Conservation (phyloP, 371 early-diverging fungal genomes). For the Thermomucor indicae-seudaticae region DNA sequence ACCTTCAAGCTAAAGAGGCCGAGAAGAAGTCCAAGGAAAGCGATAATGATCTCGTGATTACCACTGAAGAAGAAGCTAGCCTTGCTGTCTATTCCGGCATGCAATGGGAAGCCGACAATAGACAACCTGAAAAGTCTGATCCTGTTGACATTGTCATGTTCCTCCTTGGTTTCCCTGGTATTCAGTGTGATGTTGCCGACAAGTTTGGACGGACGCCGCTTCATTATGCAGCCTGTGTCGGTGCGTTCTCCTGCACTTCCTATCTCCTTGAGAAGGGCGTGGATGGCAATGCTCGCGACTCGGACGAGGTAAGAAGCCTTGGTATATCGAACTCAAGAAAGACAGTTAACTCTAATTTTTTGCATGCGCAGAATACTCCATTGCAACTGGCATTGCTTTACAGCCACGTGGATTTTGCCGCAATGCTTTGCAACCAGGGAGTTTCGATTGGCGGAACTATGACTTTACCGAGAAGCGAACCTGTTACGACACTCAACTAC, state of each 20-base stretch:
- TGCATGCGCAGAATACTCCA: slow-evolving; percentile 32
- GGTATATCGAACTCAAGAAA: not conserved
- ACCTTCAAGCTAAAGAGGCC: not conserved
- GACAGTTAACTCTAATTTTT: not conserved
- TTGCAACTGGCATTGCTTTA: slow-evolving; percentile 46
- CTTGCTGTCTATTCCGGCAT: slow-evolving; percentile 7
- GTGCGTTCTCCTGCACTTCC: slow-evolving; percentile 54
- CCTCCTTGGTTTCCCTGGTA: slow-evolving; percentile 12
- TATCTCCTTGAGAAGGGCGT: slow-evolving; percentile 32
- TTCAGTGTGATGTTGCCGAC: slow-evolving; percentile 28
- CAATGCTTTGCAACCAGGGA: slow-evolving; percentile 50
- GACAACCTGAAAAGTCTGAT: slow-evolving; percentile 27
- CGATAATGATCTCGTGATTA: not conserved
- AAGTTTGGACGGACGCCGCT: slow-evolving; percentile 48
- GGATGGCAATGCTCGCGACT: slow-evolving; percentile 36
- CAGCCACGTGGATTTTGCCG: slow-evolving; percentile 48
- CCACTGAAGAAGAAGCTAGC: too few species aligned
- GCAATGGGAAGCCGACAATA: slow-evolving; percentile 9
- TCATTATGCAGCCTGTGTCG: slow-evolving; percentile 57
- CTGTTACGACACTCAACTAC: slow-evolving; percentile 29
- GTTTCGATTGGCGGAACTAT: slow-evolving; percentile 19
- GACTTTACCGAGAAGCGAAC: slow-evolving; percentile 22
- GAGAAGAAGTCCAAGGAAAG: not conserved
- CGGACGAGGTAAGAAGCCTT: slow-evolving; percentile 43
- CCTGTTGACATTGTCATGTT: slow-evolving; percentile 55